These are phyloP conservation scores for Lachnellula cervina DNA, from an alignment of 2,329 filamentous ascomycete species.

Conservation along the genomic window DNA sequence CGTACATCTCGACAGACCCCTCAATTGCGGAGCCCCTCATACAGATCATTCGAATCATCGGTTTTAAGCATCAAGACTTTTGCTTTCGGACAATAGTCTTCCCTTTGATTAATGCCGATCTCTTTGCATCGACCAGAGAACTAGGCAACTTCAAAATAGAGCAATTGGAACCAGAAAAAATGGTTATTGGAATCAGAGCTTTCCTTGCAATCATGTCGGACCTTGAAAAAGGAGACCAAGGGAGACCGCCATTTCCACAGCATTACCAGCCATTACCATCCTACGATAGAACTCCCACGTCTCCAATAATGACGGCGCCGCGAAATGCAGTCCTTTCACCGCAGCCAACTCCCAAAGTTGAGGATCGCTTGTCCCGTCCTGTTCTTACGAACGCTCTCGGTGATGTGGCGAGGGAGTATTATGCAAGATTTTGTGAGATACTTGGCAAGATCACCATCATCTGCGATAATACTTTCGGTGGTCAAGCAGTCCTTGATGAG, in stretches of 20 bases:
- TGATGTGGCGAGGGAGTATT: slow-evolving; percentile 78
- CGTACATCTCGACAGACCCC: slow-evolving; percentile 76
- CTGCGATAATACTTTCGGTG: slow-evolving; percentile 95
- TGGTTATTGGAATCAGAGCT: slow-evolving; percentile 93
- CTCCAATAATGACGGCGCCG: slow-evolving; percentile 43
- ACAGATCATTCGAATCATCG: slow-evolving; percentile 90
- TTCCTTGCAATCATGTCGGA: slow-evolving; percentile 93
- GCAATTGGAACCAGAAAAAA: slow-evolving; percentile 89
- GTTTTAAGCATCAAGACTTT: slow-evolving; percentile 87
- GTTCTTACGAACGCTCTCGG: slow-evolving; percentile 60
- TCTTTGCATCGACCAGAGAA: slow-evolving; percentile 63
- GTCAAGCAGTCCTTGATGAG: slow-evolving; percentile 90
- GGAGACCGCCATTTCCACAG: slow-evolving; percentile 77
- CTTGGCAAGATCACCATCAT: slow-evolving; percentile 93
- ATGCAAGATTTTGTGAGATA: slow-evolving; percentile 88
- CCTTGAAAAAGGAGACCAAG: slow-evolving; percentile 75
- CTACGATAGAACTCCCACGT: slow-evolving; percentile 44
- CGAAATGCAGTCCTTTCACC: slow-evolving; percentile 17
- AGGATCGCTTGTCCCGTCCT: slow-evolving; percentile 63
- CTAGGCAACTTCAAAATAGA: slow-evolving; percentile 65
- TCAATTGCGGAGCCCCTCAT: slow-evolving; percentile 86
- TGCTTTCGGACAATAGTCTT: slow-evolving; percentile 94
- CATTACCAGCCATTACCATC: slow-evolving; percentile 44
- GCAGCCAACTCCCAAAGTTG: slow-evolving; percentile 35
- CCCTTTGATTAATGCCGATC: slow-evolving; percentile 85